Conservation (phyloP, 2,329 filamentous ascomycete genomes). For the Phialemonium atrogriseum region DNA sequence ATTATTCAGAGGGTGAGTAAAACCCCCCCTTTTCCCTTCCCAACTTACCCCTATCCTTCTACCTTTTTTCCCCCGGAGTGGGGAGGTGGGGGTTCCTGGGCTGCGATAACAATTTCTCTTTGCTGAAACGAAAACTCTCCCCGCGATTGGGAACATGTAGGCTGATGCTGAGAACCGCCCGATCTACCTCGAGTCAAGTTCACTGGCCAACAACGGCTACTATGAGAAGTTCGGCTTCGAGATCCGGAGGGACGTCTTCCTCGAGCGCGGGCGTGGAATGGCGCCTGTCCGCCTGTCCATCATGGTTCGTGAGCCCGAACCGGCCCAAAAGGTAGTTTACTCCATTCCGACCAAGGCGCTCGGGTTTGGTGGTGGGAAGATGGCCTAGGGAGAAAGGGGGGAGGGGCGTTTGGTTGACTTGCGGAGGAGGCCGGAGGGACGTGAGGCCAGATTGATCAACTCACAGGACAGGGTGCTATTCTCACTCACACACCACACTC, state of each 20-base stretch:
- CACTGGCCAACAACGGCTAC: conserved; percentile 57
- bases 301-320: conserved; percentile 69
- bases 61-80: background rate
- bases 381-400: conserved; percentile 2
- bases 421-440: too few species aligned
- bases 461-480: too few species aligned
- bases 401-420: too few species aligned
- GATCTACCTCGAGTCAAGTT: conserved; percentile 74
- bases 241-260: conserved; percentile 51
- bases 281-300: conserved; percentile 62
- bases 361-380: background rate
- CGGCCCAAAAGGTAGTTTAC: conserved; percentile 14
- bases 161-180: conserved; percentile 60
- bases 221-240: conserved; percentile 72
- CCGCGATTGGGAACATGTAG: too few species aligned
- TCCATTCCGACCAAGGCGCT: conserved; percentile 3
- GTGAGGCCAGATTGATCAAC: too few species aligned
- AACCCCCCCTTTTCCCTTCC: background rate
- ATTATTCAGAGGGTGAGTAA: conserved; percentile 52
- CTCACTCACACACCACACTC: too few species aligned
- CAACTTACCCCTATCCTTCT: background rate
- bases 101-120: too few species aligned
- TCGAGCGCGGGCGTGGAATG: conserved; percentile 48
- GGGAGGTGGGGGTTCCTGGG: background rate
- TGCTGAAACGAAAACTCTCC: too few species aligned